These are phyloP conservation scores for Tilletia walkeri DNA, from an alignment of 1,284 basidiomycete species.

Conservation along the genomic window DNA sequence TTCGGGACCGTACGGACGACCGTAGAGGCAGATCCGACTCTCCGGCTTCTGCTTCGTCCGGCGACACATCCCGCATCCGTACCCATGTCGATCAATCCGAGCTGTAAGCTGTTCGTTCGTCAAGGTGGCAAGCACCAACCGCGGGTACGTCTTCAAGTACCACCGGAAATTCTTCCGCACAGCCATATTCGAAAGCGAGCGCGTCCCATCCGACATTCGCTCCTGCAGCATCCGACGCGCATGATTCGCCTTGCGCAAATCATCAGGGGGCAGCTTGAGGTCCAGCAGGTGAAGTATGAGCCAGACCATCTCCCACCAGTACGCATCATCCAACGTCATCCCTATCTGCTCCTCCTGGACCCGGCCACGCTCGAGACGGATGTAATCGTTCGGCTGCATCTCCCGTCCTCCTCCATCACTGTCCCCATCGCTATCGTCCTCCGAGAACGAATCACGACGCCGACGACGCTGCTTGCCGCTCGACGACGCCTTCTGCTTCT, in stretches of 20 bases:
- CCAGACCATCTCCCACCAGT: slow-evolving; percentile 16
- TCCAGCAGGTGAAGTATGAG: neutral
- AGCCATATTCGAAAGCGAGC: neutral
- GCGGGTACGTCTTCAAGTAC: slow-evolving; percentile 15
- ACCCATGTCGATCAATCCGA: neutral
- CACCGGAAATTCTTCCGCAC: slow-evolving; percentile 13
- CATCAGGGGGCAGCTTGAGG: slow-evolving; percentile 4
- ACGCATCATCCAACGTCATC: slow-evolving; percentile 1
- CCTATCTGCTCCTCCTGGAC: neutral
- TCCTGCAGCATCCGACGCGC: neutral
- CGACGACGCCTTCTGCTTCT: neutral
- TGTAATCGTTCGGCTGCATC: slow-evolving; percentile 12
- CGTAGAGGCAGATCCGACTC: neutral
- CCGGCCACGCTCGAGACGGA: slow-evolving; percentile 1
- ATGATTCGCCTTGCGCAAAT: neutral
- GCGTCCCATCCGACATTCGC: neutral
- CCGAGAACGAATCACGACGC: neutral
- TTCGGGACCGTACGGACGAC: slow-evolving; percentile 8
- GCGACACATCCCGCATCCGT: slow-evolving; percentile 9
- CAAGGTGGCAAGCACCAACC: neutral
- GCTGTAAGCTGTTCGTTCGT: neutral
- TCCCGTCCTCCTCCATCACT: neutral
- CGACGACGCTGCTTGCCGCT: neutral
- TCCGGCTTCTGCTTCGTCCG: slow-evolving; percentile 11
- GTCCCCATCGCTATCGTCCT: neutral